Base-by-base conservation (phyloP, 1,284 basidiomycete genomes). In the Malassezia sympodialis region DNA sequence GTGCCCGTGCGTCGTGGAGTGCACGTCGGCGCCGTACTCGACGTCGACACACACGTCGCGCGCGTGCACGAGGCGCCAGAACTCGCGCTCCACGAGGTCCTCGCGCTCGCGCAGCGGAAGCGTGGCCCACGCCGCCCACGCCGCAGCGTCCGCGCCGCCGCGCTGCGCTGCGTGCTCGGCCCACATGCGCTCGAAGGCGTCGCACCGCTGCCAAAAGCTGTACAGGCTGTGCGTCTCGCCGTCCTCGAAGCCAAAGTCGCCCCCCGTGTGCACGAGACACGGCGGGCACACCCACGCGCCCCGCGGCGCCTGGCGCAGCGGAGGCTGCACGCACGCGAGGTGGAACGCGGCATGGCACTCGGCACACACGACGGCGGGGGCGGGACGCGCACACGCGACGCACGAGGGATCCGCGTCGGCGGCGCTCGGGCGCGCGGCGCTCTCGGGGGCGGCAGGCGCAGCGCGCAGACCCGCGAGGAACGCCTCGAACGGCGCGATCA, bases 21-120 rank as follows among this genome's bases (percentile, higher is more conserved):
- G 91, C 24, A 99, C 86, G 75, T 99, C 94, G 1, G 94, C 94
- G 24, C 94, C 94, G 72, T 99, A 99, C 76, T 99, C 94, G 40
- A 98, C 86, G 75, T 98, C 94, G 17, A 99, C 90, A 0, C 88
- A 91, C 74, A 98, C 93, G 39, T 82, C 79, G 46, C 83, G 82
- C 31, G 85, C 87, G 75, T 94, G 85, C 5, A 96, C 90, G 45
- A 99, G 81, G 37, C 91, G 81, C 94, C 94, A 99, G 72, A 98
- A 99, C 76, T 98, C 93, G 48, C 82, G 80, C 79, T 99, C 94
- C 2, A 96, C 83, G 64, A 94, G 89, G 62, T 84, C 82, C 75
- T 99, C 91, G 2, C 85, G 83, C 23, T 44, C 50, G 7, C 19
- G 30, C 15, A 93, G 83, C 1, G 78, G 68, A 30, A 84, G 78